Percentiles rank a stretch among this genome's conserved stretches.
These are phyloP conservation scores for Xylaria telfairii DNA, from an alignment of 495 filamentous ascomycete species.

Conservation along the genomic window DNA sequence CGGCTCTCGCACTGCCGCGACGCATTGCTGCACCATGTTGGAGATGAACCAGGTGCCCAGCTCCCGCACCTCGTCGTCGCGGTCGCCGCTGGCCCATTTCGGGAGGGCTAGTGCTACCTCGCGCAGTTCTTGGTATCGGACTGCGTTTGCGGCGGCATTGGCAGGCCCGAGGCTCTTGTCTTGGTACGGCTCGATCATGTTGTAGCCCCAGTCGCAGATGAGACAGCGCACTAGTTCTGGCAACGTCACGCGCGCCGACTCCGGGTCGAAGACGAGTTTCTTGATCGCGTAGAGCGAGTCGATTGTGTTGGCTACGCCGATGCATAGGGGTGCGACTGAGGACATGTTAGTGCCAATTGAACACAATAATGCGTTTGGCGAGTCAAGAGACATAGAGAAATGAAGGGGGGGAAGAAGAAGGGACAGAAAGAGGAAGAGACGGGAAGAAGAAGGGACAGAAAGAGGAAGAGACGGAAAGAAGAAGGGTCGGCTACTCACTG, in stretches of 20 bases:
- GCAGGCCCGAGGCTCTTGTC: constrained; percentile 27
- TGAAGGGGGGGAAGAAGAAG: not conserved
- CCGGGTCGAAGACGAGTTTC: constrained; percentile 18
- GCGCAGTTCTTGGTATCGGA: constrained; percentile 26
- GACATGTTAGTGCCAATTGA: constrained; percentile 7
- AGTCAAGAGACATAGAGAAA: too few relatives aligned
- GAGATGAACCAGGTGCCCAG: constrained; percentile 12
- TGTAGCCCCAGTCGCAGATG: constrained; percentile 32
- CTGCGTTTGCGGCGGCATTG: constrained; percentile 26
- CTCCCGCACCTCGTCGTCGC: constrained; percentile 4
- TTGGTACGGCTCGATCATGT: constrained; percentile 33
- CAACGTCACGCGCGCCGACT: constrained; percentile 12
- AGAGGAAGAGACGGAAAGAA: not conserved
- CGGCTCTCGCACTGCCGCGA: constrained; percentile 9
- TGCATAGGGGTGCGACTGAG: constrained; percentile 18
- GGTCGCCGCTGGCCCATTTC: constrained; percentile 22
- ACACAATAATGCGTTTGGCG: too few relatives aligned
- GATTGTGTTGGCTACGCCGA: constrained; percentile 25
- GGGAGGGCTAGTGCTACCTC: constrained; percentile 18
- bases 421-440: too few relatives aligned
- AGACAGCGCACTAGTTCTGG: constrained; percentile 19
- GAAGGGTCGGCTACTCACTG: not conserved
- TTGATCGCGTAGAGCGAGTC: constrained; percentile 27
- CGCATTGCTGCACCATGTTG: constrained; percentile 5
- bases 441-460: too few relatives aligned